Conservation (phyloP, 2,329 filamentous ascomycete genomes). For the Amauroascus niger region DNA sequence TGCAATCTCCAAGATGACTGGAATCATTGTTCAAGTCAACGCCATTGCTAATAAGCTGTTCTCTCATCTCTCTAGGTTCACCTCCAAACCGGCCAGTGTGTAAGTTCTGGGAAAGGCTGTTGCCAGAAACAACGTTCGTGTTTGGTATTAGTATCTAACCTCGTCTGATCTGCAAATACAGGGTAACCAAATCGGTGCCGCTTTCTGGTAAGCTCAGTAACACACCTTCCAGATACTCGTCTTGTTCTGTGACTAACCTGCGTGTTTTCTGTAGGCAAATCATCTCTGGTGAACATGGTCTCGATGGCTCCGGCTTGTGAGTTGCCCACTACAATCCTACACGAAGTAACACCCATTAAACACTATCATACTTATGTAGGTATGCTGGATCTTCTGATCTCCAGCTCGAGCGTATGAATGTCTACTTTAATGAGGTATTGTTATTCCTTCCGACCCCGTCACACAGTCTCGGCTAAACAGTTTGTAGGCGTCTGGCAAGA, state of each 20-base stretch:
- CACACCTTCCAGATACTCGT: too few species aligned
- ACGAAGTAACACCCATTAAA: neutral
- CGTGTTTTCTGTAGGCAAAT: slow-evolving; percentile 12
- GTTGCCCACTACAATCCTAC: neutral
- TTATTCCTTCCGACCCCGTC: neutral
- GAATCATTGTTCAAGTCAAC: neutral
- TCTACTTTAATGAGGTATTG: slow-evolving; percentile 17
- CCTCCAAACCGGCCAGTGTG: slow-evolving; percentile 99
- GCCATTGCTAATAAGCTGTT: slow-evolving; percentile 21
- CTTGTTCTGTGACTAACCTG: slow-evolving; percentile 1
- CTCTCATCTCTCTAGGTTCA: slow-evolving; percentile 65
- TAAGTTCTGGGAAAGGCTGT: slow-evolving; percentile 44
- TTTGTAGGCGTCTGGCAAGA: slow-evolving; percentile 13
- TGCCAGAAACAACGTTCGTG: neutral
- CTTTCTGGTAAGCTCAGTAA: slow-evolving; percentile 68
- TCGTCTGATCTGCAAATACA: slow-evolving; percentile 38
- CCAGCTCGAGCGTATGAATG: slow-evolving; percentile 17
- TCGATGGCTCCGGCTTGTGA: slow-evolving; percentile 16
- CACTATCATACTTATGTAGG: slow-evolving; percentile 1
- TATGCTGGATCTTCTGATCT: slow-evolving; percentile 16
- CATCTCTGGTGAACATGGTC: slow-evolving; percentile 17
- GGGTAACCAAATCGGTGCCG: slow-evolving; percentile 99
- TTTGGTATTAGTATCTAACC: slow-evolving; percentile 25
- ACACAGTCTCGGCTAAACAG: slow-evolving; percentile 4
- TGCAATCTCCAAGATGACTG: slow-evolving; percentile 14